Evolutionary conservation across 371 early-diverging fungal genomes (phyloP).

Genomic region (Mucor piriformis): DNA sequence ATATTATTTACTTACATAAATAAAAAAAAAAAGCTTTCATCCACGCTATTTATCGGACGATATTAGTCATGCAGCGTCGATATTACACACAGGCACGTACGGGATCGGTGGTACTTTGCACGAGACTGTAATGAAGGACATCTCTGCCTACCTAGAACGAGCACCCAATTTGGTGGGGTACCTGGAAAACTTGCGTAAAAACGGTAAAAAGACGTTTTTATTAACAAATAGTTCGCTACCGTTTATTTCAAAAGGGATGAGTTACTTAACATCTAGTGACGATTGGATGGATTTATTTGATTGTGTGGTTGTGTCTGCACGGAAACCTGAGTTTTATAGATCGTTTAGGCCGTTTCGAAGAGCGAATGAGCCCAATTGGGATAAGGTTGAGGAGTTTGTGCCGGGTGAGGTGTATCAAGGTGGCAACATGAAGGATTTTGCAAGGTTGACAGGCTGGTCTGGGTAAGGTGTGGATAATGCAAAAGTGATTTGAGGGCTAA

Average conservation of each 20-base stretch:
- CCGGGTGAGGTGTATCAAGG: constrained; percentile 66
- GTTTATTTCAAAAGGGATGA: constrained; percentile 58
- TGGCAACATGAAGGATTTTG: constrained; percentile 64
- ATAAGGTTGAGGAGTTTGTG: constrained; percentile 52
- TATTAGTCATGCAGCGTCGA: constrained; percentile 54
- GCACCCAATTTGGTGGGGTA: constrained; percentile 53
- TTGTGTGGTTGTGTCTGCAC: constrained; percentile 58
- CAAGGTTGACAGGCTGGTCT: constrained; percentile 61
- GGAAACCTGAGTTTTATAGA: constrained; percentile 67
- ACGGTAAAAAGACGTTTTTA: constrained; percentile 61
- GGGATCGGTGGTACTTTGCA: constrained; percentile 63
- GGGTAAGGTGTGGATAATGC: constrained; percentile 17
- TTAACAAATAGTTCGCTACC: constrained; percentile 65
- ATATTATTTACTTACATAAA: neutral
- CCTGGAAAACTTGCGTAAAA: constrained; percentile 47
- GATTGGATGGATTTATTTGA: constrained; percentile 71
- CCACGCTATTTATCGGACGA: constrained; percentile 71
- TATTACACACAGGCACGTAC: constrained; percentile 53
- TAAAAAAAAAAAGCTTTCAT: constrained; percentile 45
- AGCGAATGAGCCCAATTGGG: constrained; percentile 53
- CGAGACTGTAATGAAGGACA: constrained; percentile 47
- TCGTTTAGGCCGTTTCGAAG: constrained; percentile 63
- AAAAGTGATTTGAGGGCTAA: too few relatives aligned
- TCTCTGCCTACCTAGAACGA: constrained; percentile 53
- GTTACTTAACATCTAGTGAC: constrained; percentile 49